A percentile compares a stretch with the other conserved stretches of the same genome.
phyloP scores from a whole-genome alignment of 108 stramenopile genomes.

The Conticribra guillardii region DNA sequence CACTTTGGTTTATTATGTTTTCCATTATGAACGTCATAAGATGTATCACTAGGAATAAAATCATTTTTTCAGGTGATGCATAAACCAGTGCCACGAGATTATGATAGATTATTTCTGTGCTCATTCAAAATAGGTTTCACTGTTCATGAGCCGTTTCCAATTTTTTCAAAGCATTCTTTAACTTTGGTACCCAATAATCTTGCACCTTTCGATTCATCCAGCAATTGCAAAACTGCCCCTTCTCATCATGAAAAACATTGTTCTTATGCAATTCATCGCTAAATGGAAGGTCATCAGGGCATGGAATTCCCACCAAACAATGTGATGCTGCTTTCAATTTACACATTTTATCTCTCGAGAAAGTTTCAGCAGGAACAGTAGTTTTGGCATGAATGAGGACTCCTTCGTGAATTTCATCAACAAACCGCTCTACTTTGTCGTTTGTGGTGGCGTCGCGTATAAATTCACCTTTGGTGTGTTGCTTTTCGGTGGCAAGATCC shows the following conservation, averaged over 20 bases:
- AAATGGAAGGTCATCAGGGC: slow-evolving; percentile 58
- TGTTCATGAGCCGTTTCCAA: slow-evolving; percentile 7
- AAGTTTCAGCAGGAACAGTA: slow-evolving; percentile 63
- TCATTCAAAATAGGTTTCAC: too few relatives aligned
- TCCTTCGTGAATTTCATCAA: slow-evolving; percentile 53
- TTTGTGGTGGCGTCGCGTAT: slow-evolving; percentile 34
- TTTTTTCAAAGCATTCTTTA: slow-evolving; percentile 41
- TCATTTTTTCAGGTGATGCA: too few relatives aligned
- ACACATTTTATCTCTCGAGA: slow-evolving; percentile 51
- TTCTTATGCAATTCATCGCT: slow-evolving; percentile 51
- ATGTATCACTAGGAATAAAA: too few relatives aligned
- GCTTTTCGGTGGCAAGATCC: slow-evolving; percentile 52
- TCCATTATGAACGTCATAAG: too few relatives aligned
- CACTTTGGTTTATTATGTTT: too few relatives aligned
- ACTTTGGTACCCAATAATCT: slow-evolving; percentile 52
- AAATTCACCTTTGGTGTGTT: slow-evolving; percentile 44
- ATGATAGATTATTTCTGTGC: too few relatives aligned
- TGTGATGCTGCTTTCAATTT: slow-evolving; percentile 34
- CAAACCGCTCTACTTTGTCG: slow-evolving; percentile 46
- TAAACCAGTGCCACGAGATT: too few relatives aligned
- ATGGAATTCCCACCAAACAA: slow-evolving; percentile 59
- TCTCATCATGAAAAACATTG: slow-evolving; percentile 60
- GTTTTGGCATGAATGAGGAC: slow-evolving; percentile 59
- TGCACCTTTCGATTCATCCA: slow-evolving; percentile 65
- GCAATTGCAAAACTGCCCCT: slow-evolving; percentile 65